Percentiles rank a stretch among this genome's conserved stretches.
These are phyloP conservation scores for Paraphaeosphaeria minitans DNA, from an alignment of 2,329 filamentous ascomycete genomes.

Conservation along the genomic window DNA sequence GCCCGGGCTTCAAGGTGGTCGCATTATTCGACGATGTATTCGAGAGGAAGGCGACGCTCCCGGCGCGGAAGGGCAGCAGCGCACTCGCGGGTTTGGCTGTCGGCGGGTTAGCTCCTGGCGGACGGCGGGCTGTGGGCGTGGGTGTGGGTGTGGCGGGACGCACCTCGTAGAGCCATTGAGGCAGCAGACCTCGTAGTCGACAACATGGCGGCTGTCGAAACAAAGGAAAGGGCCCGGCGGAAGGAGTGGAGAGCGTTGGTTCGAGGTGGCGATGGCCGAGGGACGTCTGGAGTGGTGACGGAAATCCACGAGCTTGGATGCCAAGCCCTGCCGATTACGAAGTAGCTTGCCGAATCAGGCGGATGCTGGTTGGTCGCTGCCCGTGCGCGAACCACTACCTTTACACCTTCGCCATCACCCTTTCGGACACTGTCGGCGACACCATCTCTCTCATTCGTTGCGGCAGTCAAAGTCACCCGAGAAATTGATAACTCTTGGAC, in stretches of 20 bases:
- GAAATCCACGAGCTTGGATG: conserved; percentile 33
- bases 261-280: conserved; percentile 40
- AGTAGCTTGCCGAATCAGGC: conserved; percentile 31
- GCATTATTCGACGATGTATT: conserved; percentile 69
- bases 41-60: conserved; percentile 66
- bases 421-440: conserved; percentile 29
- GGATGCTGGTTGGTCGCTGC: conserved; percentile 40
- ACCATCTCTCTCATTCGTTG: conserved; percentile 16
- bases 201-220: conserved; percentile 52
- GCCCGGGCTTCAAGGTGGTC: conserved; percentile 57
- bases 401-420: conserved; percentile 26
- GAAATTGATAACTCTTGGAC: not conserved
- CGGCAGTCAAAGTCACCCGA: not conserved
- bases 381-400: conserved; percentile 4
- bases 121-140: conserved; percentile 21
- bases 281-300: conserved; percentile 35
- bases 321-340: conserved; percentile 22
- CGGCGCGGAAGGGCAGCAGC: conserved; percentile 67
- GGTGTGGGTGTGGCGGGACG: conserved; percentile 30
- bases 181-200: conserved; percentile 57
- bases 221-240: conserved; percentile 38
- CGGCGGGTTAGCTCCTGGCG: conserved; percentile 33
- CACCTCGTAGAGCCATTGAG: conserved; percentile 62
- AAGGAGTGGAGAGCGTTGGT: conserved; percentile 44
- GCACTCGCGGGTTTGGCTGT: conserved; percentile 69